Evolutionary conservation across 371 early-diverging fungal species (phyloP), one percentile per base, ranked within the genome.

Genomic region (Mortierella sp.): DNA sequence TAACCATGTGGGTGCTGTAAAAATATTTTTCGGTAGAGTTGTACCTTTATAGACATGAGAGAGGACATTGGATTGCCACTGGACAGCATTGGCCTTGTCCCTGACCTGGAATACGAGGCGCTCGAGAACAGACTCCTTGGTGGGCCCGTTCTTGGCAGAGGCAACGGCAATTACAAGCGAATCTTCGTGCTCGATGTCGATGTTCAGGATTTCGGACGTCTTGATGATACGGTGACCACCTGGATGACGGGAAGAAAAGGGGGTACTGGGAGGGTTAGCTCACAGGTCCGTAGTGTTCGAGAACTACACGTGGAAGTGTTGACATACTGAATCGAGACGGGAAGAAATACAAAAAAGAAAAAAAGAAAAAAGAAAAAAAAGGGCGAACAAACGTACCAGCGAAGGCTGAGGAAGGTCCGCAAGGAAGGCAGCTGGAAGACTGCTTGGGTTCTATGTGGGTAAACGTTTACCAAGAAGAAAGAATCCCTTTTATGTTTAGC

Each of bases 1-100:
- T 35, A 35, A 16, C 35, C 32, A 63, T 35, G 18, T 16, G 18
- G 35, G 35, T 2, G 1, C 32, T 5, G 29, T 12, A 16, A 43
- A 16, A 48, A 41, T 7, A 6, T 14, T 46, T 27, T n/a, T 35
- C 29, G 44, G 70, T 41, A 21, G 51, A 44, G 10, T 56, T 63
- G 16, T 79, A 85, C 85, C 85, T 72, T 81, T 81, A 77, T 85
- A 85, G n/a, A 85, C 85, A 56, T 85, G 85, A 43, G 27, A 46
- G n/a, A 85, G 85, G 63, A 85, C 85, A 48, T 81, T 79, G 44
- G 60, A 35, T 16, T 70, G 79, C 85, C 85, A 85, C n/a, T 81
- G 79, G 18, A 56, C 35, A 7, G 85, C 82, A 24, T 56, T 72
- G 24, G 78, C 71, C 27, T 41, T 18, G 58, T 85, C 85, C 41